phyloP scores from a whole-genome alignment of 2,329 filamentous ascomycete genomes.

The Madurella mycetomatis region DNA sequence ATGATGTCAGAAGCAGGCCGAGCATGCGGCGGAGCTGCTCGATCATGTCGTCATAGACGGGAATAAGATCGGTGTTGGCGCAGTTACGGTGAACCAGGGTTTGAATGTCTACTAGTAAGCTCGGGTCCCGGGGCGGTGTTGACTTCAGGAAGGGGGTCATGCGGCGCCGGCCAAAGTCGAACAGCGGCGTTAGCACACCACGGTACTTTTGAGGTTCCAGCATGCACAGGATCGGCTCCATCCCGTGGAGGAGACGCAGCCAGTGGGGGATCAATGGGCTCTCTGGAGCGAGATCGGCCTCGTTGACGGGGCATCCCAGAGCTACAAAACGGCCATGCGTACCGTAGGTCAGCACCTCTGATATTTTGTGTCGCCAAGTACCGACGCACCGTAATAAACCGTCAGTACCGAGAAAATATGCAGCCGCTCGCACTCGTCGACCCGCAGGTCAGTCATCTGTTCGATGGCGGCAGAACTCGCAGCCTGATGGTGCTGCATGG shows the following conservation, averaged over 20 bases:
- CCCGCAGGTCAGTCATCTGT: slow-evolving; percentile 17
- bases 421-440: slow-evolving; percentile 25
- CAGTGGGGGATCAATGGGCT: slow-evolving; percentile 7
- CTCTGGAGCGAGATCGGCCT: background rate
- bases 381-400: slow-evolving; percentile 26
- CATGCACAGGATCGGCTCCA: slow-evolving; percentile 8
- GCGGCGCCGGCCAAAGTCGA: slow-evolving; percentile 6
- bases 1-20: background rate
- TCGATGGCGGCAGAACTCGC: slow-evolving; percentile 16
- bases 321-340: background rate
- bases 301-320: slow-evolving; percentile 5
- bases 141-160: slow-evolving; percentile 1
- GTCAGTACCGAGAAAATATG: slow-evolving; percentile 29
- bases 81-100: slow-evolving; percentile 1
- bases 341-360: background rate
- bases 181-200: slow-evolving; percentile 3
- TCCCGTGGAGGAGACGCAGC: slow-evolving; percentile 8
- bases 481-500: slow-evolving; percentile 8
- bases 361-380: background rate
- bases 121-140: slow-evolving; percentile 1
- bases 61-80: background rate
- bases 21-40: slow-evolving; percentile 10
- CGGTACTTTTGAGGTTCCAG: slow-evolving; percentile 2
- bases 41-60: slow-evolving; percentile 7
- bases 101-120: slow-evolving; percentile 5